Evolutionary conservation across 805 yeast genomes (phyloP), one percentile per base, ranked within the genome.

Genomic region (Candida maris): DNA sequence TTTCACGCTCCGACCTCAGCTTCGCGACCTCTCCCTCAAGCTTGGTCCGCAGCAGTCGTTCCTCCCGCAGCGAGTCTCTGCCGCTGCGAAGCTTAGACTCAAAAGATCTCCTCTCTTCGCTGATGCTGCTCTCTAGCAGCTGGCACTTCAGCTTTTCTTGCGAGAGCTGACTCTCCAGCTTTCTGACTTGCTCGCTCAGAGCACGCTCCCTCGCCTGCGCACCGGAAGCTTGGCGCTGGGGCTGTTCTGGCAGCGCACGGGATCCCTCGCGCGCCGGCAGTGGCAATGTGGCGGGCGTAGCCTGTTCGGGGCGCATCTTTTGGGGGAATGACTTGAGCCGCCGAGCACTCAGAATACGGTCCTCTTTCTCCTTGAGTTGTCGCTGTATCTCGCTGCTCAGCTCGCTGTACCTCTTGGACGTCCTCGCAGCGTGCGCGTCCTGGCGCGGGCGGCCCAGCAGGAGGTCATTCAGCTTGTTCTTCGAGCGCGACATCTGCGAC

Each of bases 361-460:
- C 46, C 28, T 45, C 48, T 23, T 47, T 47, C 37, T 44, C 49
- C 22, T 39, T 41, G 20, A 47, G 20, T 27, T 47, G 45, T 20
- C 45, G 27, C 32, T 47, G 44, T 17, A 47, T 34, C 35, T 42
- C 46, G 16, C 32, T 33, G 38, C 40, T 41, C 30, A 47, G 38
- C 15, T 39, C 42, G 8, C 42, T 44, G 21, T 39, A 36, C 15
- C 32, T 37, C 22, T 47, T 41, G 18, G 21, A 28, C 6, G 19
- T 9, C 12, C 6, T 17, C 14, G 31, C 6, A 9, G 7, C 6
- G 5, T 19, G 15, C 5, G 13, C n/a, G 12, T 13, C 13, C 5
- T 17, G 17, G n/a, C 17, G 29, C 15, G 3, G 16, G 8, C 21
- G 35, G n/a, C 20, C 21, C 8, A 41, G 32, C 8, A 46, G 37